Percentiles rank a stretch among this genome's conserved stretches.
Evolutionary conservation across 2,329 filamentous ascomycete genomes (phyloP).

Genomic region (Aureobasidium sp.): DNA sequence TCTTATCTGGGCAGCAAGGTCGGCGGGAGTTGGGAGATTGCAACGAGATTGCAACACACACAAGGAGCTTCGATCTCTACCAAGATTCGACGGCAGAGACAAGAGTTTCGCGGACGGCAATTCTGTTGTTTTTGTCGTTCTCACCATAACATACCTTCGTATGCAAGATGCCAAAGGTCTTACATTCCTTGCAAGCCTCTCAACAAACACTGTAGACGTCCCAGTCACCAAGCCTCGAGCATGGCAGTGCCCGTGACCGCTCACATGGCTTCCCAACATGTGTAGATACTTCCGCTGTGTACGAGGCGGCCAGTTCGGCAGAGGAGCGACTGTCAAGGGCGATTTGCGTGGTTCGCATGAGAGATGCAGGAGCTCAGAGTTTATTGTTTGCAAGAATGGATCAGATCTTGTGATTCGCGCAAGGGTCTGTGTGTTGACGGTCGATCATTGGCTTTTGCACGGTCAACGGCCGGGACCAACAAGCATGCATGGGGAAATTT

Average conservation of each 20-base stretch:
- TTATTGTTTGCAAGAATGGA: background rate
- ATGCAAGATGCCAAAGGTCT: background rate
- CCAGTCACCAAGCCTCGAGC: background rate
- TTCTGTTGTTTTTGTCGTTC: background rate
- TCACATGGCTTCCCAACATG: background rate
- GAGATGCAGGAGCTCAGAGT: background rate
- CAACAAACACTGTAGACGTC: background rate
- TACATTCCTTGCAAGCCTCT: background rate
- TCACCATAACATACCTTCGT: background rate
- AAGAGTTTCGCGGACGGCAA: background rate
- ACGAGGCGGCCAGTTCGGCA: background rate
- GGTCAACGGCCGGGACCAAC: background rate
- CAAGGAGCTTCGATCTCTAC: background rate
- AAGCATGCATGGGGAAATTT: slow-evolving; percentile 9
- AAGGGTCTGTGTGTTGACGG: slow-evolving; percentile 4
- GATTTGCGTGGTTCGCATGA: slow-evolving; percentile 1
- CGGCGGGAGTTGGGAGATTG: background rate
- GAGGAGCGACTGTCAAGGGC: background rate
- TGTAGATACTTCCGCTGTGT: background rate
- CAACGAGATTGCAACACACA: slow-evolving; percentile 3
- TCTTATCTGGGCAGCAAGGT: background rate
- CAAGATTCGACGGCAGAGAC: background rate
- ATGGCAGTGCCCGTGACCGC: background rate
- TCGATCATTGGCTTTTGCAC: background rate
- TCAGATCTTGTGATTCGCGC: background rate